phyloP scores from a whole-genome alignment of 371 early-diverging fungal genomes.

The Caulochytrium protostelioides region DNA sequence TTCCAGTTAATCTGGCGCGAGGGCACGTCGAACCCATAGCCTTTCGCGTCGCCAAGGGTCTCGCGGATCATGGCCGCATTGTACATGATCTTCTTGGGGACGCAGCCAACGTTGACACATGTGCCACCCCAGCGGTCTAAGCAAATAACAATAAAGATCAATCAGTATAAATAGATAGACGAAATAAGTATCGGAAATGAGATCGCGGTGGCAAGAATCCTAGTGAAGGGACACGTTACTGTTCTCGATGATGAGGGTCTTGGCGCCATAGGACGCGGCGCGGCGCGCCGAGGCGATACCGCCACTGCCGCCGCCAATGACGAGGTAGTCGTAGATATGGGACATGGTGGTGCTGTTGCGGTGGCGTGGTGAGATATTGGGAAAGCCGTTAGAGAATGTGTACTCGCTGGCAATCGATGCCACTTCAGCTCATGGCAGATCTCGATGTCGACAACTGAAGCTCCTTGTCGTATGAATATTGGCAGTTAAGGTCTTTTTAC shows the following conservation, averaged over 20 bases:
- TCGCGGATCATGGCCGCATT: constrained; percentile 68
- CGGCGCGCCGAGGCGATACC: constrained; percentile 78
- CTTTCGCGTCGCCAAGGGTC: constrained; percentile 57
- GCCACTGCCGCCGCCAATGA: constrained; percentile 63
- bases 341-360: constrained; percentile 20
- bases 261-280: constrained; percentile 73
- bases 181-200: neutral
- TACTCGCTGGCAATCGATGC: too few species aligned
- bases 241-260: constrained; percentile 75
- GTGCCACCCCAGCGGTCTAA: constrained; percentile 71
- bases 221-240: constrained; percentile 12
- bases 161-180: neutral
- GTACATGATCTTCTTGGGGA: constrained; percentile 97
- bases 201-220: neutral
- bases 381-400: constrained; percentile 17
- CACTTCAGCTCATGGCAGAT: too few species aligned
- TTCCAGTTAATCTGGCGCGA: constrained; percentile 12
- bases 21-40: constrained; percentile 60
- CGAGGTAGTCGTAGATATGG: constrained; percentile 58
- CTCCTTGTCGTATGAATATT: constrained; percentile 12
- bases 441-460: constrained; percentile 4
- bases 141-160: neutral
- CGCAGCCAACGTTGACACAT: constrained; percentile 84
- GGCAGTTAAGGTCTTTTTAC: too few species aligned
- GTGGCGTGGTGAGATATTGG: constrained; percentile 11